Conservation (phyloP, 768 basidiomycete genomes). For the Mycena albidolilacea region DNA sequence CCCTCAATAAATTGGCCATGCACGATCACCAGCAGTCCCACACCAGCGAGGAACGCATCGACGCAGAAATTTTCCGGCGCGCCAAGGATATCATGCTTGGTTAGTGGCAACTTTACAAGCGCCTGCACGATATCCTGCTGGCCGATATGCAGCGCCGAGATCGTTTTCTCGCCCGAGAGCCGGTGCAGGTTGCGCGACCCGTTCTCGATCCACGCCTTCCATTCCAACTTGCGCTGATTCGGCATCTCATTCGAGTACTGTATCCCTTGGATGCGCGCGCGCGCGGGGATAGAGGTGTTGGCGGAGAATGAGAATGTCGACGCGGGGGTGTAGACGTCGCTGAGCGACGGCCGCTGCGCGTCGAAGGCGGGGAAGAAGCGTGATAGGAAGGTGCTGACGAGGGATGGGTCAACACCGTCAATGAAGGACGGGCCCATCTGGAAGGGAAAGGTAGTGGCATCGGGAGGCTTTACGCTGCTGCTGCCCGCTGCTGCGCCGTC, state of each 20-base stretch:
- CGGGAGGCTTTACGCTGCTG: conserved; percentile 56
- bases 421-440: conserved; percentile 83
- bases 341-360: conserved; percentile 74
- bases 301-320: conserved; percentile 95
- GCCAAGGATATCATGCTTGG: conserved; percentile 85
- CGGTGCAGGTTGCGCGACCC: conserved; percentile 86
- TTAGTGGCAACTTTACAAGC: conserved; percentile 77
- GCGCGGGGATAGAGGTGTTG: conserved; percentile 86
- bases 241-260: conserved; percentile 77
- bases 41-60: conserved; percentile 78
- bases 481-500: conserved; percentile 54
- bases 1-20: conserved; percentile 91
- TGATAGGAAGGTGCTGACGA: conserved; percentile 85
- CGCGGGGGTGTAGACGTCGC: conserved; percentile 82
- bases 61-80: conserved; percentile 88
- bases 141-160: conserved; percentile 81
- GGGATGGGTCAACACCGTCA: conserved; percentile 76
- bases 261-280: conserved; percentile 81
- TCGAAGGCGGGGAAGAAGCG: conserved; percentile 93
- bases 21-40: conserved; percentile 54
- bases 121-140: conserved; percentile 73
- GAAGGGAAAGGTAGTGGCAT: conserved; percentile 82
- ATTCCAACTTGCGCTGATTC: conserved; percentile 87
- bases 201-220: conserved; percentile 79
- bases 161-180: conserved; percentile 73